Evolutionary conservation across 768 basidiomycete species (phyloP), one percentile per base, ranked within the genome.

Genomic region (Hemileccinum rubropunctum): DNA sequence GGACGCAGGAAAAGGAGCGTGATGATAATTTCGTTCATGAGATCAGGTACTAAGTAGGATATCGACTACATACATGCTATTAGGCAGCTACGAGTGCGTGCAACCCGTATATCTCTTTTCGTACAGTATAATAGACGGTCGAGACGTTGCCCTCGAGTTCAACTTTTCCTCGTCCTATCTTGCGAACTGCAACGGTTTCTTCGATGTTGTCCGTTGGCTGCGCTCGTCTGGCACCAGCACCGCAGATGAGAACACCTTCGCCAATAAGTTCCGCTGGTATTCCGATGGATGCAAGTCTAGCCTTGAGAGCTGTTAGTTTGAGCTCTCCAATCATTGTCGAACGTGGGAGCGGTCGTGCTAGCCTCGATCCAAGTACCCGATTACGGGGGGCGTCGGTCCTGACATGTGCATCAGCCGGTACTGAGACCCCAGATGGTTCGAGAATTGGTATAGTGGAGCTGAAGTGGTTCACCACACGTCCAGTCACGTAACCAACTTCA

Each of bases 321-420:
- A 99, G 80, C 62, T 98, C 97, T 44, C 97, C 97, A 48, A 99
- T 97, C 86, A 98, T 95, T 7, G 95, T 90, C 0, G 95, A 95
- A 51, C 84, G 82, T 1, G 93, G 91, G 3, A 98, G 74, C 3
- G 81, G 71, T 10, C 80, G 76, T 17, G 79, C 73, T 14, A 83
- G 77, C 27, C 88, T 81, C n/a, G 83, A 78, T 15, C 86, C 88
- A 18, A 89, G 76, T 30, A 75, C 72, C 17, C 73, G 79, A 18
- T 71, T 70, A 36, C 65, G 57, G 32, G 64, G 54, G 11, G 58
- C 53, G 12, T 70, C 59, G 4, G 60, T 48, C 48, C 56, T 23
- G 49, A 53, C 18, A 42, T 63, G 56, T 20, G 55, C 47, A 18
- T 68, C 61, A 17, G 65, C 53, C 0, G 56, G 48, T 21, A 61